Evolutionary conservation across 257 asterid species (phyloP).

Genomic region (Dorcoceras hygrometricum): DNA sequence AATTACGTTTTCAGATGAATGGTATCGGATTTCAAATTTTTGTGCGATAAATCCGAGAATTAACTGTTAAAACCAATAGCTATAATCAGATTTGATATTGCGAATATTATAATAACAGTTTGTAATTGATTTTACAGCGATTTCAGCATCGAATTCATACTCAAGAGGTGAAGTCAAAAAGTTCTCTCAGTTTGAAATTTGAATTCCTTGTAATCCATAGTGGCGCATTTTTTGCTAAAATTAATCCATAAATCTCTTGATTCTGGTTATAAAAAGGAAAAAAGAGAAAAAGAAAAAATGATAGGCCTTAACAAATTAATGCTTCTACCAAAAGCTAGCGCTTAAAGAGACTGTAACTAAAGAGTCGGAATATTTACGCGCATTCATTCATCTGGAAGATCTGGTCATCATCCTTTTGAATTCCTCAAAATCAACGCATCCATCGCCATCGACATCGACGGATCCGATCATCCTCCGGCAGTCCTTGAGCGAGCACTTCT

Average conservation of each 20-base stretch:
- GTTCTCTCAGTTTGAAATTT: neutral
- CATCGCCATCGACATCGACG: constrained; percentile 90
- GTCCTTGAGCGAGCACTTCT: constrained; percentile 69
- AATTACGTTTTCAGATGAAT: too few relatives aligned
- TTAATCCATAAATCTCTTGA: neutral
- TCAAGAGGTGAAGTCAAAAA: neutral
- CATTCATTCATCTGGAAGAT: neutral
- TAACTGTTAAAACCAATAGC: too few relatives aligned
- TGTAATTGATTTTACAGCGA: neutral
- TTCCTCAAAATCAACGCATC: constrained; percentile 81
- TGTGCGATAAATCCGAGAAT: too few relatives aligned
- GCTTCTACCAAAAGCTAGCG: neutral
- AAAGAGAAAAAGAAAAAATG: neutral
- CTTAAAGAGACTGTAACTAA: neutral
- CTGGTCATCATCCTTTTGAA: constrained; percentile 78
- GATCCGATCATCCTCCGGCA: constrained; percentile 69
- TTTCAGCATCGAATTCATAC: neutral
- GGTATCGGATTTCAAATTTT: too few relatives aligned
- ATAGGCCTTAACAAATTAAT: neutral
- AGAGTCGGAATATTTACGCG: neutral
- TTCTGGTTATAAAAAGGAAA: too few relatives aligned
- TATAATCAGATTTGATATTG: too few relatives aligned
- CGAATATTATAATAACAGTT: too few relatives aligned
- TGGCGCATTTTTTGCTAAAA: too few relatives aligned
- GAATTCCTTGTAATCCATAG: neutral